phyloP scores from a whole-genome alignment of 768 basidiomycete species.

The Solioccasus polychromus region DNA sequence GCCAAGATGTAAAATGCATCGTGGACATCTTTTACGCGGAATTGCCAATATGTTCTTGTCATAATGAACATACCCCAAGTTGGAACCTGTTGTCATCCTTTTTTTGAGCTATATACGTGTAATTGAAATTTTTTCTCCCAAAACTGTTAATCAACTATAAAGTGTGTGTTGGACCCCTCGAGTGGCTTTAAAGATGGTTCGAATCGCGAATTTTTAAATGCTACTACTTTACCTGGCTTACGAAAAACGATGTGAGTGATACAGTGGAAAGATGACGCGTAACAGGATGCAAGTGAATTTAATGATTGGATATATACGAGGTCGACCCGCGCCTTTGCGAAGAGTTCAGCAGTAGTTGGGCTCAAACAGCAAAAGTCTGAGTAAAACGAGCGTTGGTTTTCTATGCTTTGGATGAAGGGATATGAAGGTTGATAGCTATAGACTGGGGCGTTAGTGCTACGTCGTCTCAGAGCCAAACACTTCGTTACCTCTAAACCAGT shows the following conservation, averaged over 20 bases:
- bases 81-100: no score
- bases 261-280: slow-evolving; percentile 33
- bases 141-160: no score
- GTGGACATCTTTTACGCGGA: no score
- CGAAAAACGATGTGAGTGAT: slow-evolving; percentile 24
- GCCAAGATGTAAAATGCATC: slow-evolving; percentile 19
- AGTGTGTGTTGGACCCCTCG: neutral
- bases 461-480: slow-evolving; percentile 9
- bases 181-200: neutral
- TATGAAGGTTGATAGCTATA: slow-evolving; percentile 84
- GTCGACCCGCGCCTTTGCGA: slow-evolving; percentile 21
- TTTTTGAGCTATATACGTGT: slow-evolving; percentile 6
- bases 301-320: slow-evolving; percentile 37
- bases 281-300: slow-evolving; percentile 30
- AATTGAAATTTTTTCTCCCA: neutral
- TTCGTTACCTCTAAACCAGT: slow-evolving; percentile 79
- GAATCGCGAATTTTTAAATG: slow-evolving; percentile 14
- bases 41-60: neutral
- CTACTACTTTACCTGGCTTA: slow-evolving; percentile 28
- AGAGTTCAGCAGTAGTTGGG: slow-evolving; percentile 9
- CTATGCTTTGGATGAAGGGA: slow-evolving; percentile 77
- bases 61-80: slow-evolving; percentile 3
- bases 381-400: slow-evolving; percentile 14
- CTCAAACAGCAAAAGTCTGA: slow-evolving; percentile 7
- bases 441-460: slow-evolving; percentile 6